Evolutionary conservation across 768 basidiomycete species (phyloP).

Genomic region (Austroboletus festivus): DNA sequence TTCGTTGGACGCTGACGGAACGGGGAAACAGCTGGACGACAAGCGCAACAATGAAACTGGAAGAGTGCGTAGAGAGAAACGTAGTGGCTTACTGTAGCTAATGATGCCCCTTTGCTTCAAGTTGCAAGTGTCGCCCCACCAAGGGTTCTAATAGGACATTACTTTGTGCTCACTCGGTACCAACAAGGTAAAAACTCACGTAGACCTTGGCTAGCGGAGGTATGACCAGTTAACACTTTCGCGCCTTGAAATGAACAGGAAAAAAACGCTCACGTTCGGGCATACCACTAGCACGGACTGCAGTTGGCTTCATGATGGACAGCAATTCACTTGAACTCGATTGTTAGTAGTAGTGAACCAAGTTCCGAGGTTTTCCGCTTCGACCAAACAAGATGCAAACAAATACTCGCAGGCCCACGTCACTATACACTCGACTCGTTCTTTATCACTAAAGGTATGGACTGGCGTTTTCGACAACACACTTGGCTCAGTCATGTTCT

Average conservation of each 20-base stretch:
- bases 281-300: conserved; percentile 68
- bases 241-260: background rate
- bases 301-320: conserved; percentile 47
- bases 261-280: conserved; percentile 63
- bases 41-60: background rate
- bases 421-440: background rate
- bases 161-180: background rate
- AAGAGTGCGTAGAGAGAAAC: background rate
- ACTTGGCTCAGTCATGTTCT: background rate
- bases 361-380: conserved; percentile 30
- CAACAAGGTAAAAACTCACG: conserved; percentile 49
- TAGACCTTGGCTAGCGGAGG: conserved; percentile 64
- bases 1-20: conserved; percentile 74
- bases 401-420: conserved; percentile 10
- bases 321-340: conserved; percentile 1
- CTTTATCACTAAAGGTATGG: conserved; percentile 17
- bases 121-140: conserved; percentile 84
- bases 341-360: background rate
- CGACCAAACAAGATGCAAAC: conserved; percentile 35
- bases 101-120: conserved; percentile 74
- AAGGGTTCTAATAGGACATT: conserved; percentile 56
- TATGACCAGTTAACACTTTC: conserved; percentile 5
- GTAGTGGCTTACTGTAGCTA: conserved; percentile 67
- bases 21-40: conserved; percentile 69
- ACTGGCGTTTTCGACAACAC: background rate